Conservation (phyloP, 371 early-diverging fungal species). For the Mortierella sp. region DNA sequence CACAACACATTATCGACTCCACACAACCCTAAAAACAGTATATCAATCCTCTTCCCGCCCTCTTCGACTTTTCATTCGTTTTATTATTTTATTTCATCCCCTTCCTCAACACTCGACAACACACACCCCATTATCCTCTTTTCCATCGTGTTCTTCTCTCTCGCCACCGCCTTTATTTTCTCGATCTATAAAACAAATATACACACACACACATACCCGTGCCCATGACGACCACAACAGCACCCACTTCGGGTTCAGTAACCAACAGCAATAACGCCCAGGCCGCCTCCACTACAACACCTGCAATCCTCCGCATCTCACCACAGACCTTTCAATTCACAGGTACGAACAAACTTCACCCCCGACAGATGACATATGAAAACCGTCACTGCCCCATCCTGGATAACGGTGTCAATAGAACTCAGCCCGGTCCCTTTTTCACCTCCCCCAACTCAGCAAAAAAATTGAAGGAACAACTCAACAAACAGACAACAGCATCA, state of each 20-base stretch:
- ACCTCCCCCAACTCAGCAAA: background rate
- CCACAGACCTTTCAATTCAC: slow-evolving; percentile 56
- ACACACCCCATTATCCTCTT: background rate
- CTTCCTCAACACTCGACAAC: background rate
- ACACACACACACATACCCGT: background rate
- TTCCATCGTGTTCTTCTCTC: background rate
- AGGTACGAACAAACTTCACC: slow-evolving; percentile 25
- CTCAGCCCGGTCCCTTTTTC: background rate
- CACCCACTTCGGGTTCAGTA: background rate
- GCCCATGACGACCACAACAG: slow-evolving; percentile 1
- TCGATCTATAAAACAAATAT: background rate
- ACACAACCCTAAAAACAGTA: background rate
- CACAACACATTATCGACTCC: background rate
- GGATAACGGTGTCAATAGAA: background rate
- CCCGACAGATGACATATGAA: background rate
- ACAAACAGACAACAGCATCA: background rate
- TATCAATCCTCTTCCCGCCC: slow-evolving; percentile 7
- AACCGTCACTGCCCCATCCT: background rate
- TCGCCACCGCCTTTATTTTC: background rate
- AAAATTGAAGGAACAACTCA: background rate
- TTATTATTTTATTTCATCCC: background rate
- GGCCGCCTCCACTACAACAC: background rate
- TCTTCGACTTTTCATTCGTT: background rate
- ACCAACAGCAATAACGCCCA: background rate
- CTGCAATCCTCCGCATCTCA: slow-evolving; percentile 43